These are phyloP conservation scores for Lodderomyces beijingensis DNA, from an alignment of 1,139 yeast genomes.

Conservation along the genomic window DNA sequence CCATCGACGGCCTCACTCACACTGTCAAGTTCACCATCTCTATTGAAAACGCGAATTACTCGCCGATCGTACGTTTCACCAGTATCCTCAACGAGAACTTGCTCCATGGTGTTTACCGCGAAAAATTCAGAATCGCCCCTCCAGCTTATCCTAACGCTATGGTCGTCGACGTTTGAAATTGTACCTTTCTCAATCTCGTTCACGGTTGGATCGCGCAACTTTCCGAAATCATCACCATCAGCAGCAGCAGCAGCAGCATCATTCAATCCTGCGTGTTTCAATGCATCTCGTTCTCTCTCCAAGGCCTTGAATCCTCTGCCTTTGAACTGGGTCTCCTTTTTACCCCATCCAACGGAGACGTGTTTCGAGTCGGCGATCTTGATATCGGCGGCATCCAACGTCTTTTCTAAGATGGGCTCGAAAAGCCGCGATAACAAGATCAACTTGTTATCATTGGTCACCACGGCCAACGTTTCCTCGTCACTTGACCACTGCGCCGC, in stretches of 20 bases:
- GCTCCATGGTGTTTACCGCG: constrained; percentile 62
- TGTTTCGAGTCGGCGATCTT: constrained; percentile 62
- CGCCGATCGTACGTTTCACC: constrained; percentile 52
- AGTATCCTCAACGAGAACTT: constrained; percentile 38
- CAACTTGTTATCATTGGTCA: constrained; percentile 60
- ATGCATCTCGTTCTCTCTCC: constrained; percentile 58
- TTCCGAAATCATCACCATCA: too few species aligned
- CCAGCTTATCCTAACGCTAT: constrained; percentile 64
- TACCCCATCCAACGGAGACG: constrained; percentile 99
- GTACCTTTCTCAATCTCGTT: constrained; percentile 68
- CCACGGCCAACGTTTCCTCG: constrained; percentile 75
- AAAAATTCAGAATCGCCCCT: constrained; percentile 92
- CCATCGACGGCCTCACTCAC: constrained; percentile 91
- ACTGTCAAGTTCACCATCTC: constrained; percentile 76
- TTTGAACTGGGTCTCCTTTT: constrained; percentile 91
- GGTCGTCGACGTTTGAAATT: constrained; percentile 49
- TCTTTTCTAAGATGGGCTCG: constrained; percentile 72
- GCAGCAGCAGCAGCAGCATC: constrained; percentile 13
- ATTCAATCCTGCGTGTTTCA: constrained; percentile 24
- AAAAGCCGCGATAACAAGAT: constrained; percentile 70
- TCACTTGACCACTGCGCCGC: constrained; percentile 90
- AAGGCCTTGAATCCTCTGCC: constrained; percentile 89
- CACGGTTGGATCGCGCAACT: constrained; percentile 93
- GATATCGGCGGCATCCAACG: constrained; percentile 59
- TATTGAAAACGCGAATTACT: constrained; percentile 74